Evolutionary conservation across 345 rosid genomes (phyloP).

Genomic region (Syzygium oleosum): DNA sequence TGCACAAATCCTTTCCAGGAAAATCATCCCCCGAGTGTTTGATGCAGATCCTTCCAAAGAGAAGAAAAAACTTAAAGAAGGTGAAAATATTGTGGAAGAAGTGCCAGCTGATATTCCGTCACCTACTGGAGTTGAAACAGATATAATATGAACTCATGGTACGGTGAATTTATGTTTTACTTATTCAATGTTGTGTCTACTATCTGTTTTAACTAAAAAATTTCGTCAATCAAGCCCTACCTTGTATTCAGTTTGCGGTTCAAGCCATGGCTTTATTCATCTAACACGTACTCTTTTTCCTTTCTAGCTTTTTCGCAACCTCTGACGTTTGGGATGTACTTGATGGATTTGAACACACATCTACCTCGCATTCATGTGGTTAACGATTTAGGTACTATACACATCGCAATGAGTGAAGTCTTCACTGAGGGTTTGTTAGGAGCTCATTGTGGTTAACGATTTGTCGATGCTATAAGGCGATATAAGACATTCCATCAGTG

Average conservation of each 20-base stretch:
- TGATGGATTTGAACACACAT: background rate
- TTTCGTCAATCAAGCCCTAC: too few relatives aligned
- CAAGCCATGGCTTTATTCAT: background rate
- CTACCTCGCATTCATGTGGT: background rate
- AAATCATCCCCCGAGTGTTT: constrained; percentile 81
- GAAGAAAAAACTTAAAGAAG: constrained; percentile 25
- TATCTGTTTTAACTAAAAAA: too few relatives aligned
- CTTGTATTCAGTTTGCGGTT: too few relatives aligned
- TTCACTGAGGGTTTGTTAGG: too few relatives aligned
- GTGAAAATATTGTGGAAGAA: too few relatives aligned
- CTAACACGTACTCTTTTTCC: background rate
- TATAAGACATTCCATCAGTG: constrained; percentile 75
- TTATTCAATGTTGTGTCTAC: too few relatives aligned
- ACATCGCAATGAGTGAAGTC: constrained; percentile 61
- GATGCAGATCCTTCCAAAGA: constrained; percentile 36
- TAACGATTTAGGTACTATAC: constrained; percentile 43
- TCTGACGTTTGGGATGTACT: too few relatives aligned
- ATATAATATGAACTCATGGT: too few relatives aligned
- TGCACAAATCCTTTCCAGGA: constrained; percentile 94
- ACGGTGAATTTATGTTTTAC: too few relatives aligned
- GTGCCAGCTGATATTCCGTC: too few relatives aligned
- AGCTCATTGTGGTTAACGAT: too few relatives aligned
- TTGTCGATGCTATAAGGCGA: constrained; percentile 78
- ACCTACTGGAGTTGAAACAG: too few relatives aligned
- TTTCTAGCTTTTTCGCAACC: background rate